A percentile compares a stretch with the other conserved stretches of the same genome.
These are phyloP conservation scores for Leishmania aethiopica DNA, from an alignment of 208 protist genomes.

Conservation along the genomic window DNA sequence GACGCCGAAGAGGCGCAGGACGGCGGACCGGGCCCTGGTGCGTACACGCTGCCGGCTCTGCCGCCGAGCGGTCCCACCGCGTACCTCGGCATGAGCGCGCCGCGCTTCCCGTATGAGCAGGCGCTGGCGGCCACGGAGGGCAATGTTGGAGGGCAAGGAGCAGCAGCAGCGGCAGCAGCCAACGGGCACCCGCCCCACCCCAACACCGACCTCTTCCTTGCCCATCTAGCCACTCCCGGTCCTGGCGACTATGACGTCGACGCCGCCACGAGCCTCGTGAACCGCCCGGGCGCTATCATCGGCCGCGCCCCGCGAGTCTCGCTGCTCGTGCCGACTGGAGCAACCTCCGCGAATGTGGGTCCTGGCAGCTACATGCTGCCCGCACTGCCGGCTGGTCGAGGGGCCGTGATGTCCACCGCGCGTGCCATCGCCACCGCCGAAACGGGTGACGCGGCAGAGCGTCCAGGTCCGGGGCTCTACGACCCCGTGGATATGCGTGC, in stretches of 20 bases:
- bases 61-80: conserved; percentile 13
- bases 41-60: conserved; percentile 33
- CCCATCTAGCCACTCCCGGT: conserved; percentile 18
- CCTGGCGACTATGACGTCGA: conserved; percentile 37
- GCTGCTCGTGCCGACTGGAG: conserved; percentile 2
- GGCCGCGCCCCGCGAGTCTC: conserved; percentile 42
- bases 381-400: conserved; percentile 23
- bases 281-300: conserved; percentile 40
- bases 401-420: conserved; percentile 14
- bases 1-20: neutral
- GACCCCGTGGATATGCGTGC: conserved; percentile 25
- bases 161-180: neutral
- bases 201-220: neutral
- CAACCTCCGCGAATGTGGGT: conserved; percentile 16
- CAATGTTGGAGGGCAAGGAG: neutral
- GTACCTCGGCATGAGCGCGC: conserved; percentile 15
- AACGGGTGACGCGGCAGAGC: conserved; percentile 1
- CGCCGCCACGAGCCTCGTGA: conserved; percentile 19
- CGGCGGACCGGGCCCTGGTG: conserved; percentile 40
- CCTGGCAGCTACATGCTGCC: conserved; percentile 43
- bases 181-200: neutral
- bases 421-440: neutral
- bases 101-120: conserved; percentile 30
- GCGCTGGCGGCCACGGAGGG: neutral
- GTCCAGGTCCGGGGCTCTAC: conserved; percentile 61